Percentiles rank a stretch among this genome's conserved stretches.
Conservation (phyloP, 2,329 filamentous ascomycete species). For the Fusarium sp. region DNA sequence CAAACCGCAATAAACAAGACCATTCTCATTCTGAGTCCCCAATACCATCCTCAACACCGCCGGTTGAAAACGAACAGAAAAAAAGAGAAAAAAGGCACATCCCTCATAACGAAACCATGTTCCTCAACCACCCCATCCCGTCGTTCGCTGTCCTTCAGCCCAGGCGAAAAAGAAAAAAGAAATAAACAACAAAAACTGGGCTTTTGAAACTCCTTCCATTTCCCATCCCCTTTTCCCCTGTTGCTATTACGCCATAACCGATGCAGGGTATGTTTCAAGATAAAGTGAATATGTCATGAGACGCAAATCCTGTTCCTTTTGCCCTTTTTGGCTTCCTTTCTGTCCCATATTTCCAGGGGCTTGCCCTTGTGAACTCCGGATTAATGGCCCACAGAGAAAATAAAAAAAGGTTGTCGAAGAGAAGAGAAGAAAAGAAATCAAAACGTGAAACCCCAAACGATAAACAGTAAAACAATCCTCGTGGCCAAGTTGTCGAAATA, state of each 20-base stretch:
- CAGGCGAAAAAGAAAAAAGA: conserved; percentile 18
- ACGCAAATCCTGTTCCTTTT: conserved; percentile 36
- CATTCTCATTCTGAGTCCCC: conserved; percentile 45
- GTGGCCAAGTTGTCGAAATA: conserved; percentile 24
- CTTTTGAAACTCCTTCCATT: conserved; percentile 42
- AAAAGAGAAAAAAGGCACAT: conserved; percentile 13
- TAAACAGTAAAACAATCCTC: conserved; percentile 34
- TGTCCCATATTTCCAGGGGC: conserved; percentile 25
- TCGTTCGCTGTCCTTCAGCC: conserved; percentile 9
- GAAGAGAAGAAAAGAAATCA: conserved; percentile 17
- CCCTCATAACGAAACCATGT: not conserved
- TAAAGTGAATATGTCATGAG: conserved; percentile 38
- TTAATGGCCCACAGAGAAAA: conserved; percentile 21
- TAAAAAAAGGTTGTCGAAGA: conserved; percentile 29
- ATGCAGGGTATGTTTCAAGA: conserved; percentile 51
- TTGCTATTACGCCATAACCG: conserved; percentile 45
- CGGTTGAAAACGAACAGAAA: conserved; percentile 1
- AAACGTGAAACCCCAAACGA: conserved; percentile 15
- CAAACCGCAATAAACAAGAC: conserved; percentile 30
- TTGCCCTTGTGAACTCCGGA: conserved; percentile 39
- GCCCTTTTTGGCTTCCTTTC: conserved; percentile 27
- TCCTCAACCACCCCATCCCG: conserved; percentile 6
- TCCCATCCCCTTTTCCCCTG: conserved; percentile 28
- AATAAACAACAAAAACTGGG: conserved; percentile 24
- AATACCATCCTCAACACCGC: conserved; percentile 21